Evolutionary conservation across 2,329 filamentous ascomycete species (phyloP).

Genomic region (Chrysosporium keratinophilum): DNA sequence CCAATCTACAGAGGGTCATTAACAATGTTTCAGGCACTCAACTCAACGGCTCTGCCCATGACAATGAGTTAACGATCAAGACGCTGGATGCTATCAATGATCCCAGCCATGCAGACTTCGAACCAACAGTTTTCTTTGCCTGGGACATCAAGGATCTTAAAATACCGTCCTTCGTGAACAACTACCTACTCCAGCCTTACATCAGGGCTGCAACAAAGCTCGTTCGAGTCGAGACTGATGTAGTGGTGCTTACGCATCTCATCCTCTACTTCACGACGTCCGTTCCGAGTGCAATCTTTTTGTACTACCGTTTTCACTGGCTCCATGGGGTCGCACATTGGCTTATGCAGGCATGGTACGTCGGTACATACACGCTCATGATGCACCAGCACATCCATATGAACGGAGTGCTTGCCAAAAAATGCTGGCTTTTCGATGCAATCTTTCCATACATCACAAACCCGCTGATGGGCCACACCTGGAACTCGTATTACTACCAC

Average conservation of each 20-base stretch:
- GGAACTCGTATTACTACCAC: slow-evolving; percentile 78
- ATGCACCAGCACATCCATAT: slow-evolving; percentile 79
- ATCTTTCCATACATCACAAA: slow-evolving; percentile 64
- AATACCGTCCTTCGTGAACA: slow-evolving; percentile 33
- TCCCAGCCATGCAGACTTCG: slow-evolving; percentile 39
- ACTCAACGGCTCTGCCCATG: not conserved
- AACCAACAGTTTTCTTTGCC: slow-evolving; percentile 46
- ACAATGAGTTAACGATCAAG: slow-evolving; percentile 26
- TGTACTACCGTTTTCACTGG: slow-evolving; percentile 58
- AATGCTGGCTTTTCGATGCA: slow-evolving; percentile 48
- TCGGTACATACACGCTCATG: slow-evolving; percentile 67
- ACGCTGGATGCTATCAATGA: slow-evolving; percentile 43
- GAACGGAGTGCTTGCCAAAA: slow-evolving; percentile 54
- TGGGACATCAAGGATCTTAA: slow-evolving; percentile 42
- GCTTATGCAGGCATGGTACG: slow-evolving; percentile 56
- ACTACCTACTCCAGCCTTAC: slow-evolving; percentile 50
- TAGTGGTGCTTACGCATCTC: slow-evolving; percentile 68
- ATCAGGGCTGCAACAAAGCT: slow-evolving; percentile 44
- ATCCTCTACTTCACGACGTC: slow-evolving; percentile 60
- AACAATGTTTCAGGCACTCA: not conserved
- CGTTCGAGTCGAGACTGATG: slow-evolving; percentile 59
- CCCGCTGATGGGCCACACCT: slow-evolving; percentile 70
- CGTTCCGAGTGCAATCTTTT: slow-evolving; percentile 55
- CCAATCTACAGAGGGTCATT: not conserved
- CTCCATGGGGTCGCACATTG: slow-evolving; percentile 57